phyloP scores from a whole-genome alignment of 495 filamentous ascomycete genomes.

The Aspergillus hancockii region DNA sequence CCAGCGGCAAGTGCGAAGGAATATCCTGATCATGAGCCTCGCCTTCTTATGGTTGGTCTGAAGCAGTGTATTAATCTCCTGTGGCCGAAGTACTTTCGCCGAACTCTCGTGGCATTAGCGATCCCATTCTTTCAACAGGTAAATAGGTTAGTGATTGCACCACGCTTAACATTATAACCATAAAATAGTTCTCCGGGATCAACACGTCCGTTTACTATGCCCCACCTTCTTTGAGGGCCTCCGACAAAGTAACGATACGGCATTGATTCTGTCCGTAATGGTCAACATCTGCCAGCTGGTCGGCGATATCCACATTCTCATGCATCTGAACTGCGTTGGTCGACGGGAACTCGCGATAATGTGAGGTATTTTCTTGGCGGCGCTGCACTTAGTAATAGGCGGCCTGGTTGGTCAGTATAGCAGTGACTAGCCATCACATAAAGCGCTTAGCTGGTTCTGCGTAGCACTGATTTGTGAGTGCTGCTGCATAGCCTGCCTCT shows the following conservation, averaged over 20 bases:
- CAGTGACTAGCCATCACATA: conserved; percentile 22
- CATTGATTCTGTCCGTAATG: conserved; percentile 30
- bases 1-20: conserved; percentile 20
- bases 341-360: conserved; percentile 23
- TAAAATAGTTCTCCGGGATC: conserved; percentile 28
- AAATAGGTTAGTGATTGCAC: background rate
- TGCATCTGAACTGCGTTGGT: conserved; percentile 25
- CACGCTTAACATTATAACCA: background rate
- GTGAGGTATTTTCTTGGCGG: conserved; percentile 22
- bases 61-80: conserved; percentile 22
- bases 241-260: conserved; percentile 23
- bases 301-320: conserved; percentile 15
- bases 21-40: conserved; percentile 12
- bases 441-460: conserved; percentile 23
- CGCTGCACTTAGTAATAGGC: conserved; percentile 26
- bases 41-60: conserved; percentile 5
- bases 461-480: conserved; percentile 22
- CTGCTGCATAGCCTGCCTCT: background rate
- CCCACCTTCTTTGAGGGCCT: conserved; percentile 28
- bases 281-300: conserved; percentile 29
- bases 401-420: conserved; percentile 20
- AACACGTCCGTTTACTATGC: conserved; percentile 38
- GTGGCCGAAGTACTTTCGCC: conserved; percentile 16
- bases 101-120: conserved; percentile 20
- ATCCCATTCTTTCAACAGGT: conserved; percentile 27